Base-by-base conservation (phyloP, 148 eudicot species). In the Polygonum aviculare region DNA sequence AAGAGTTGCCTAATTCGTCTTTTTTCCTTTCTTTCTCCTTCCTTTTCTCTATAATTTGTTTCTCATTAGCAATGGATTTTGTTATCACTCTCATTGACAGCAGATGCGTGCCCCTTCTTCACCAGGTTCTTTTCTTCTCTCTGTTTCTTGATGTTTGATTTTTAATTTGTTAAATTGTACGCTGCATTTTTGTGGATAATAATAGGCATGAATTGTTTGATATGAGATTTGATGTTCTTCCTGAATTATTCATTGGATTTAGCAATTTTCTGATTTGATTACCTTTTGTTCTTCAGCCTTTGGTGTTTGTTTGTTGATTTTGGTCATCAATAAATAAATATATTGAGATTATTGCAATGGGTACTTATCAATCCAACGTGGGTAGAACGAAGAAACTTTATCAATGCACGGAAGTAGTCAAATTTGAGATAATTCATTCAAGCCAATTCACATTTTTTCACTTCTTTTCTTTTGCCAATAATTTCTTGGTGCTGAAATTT, bases 61-160 rank as follows among this genome's bases (percentile, higher is more conserved):
- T 12, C 12, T 60, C 69, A 60, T 60, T 38, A 31, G 9, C 5
- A 10, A 36, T 67, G 72, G 72, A 35, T 15, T 67, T 67, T 15
- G 11, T 38, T 5, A 67, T 67, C 44, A 38, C 72, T 15, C 19
- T 67, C 12, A 12, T 67, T 36, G 72, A 67, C 72, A 67, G 44
- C 72, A 38, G 72, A 67, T 67, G 72, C 72, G 72, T 67, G 7
- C 72, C 72, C 14, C 38, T 67, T 38, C 41, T 36, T 36, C 72
- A 36, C 21, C 72, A 67, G 72, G 72, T 67, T 67, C 14, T 7
- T 7, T 14, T 11, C 39, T 31, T 16, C 44, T 65, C 44, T 65
- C 71, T 35, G 12, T 65, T 65, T 10, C 4, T 59, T 22, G 12
- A 26, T 26, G 31, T 26, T 49, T 49, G 14, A 10, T 10, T 9